These are phyloP conservation scores for Zymoseptoria crescenta DNA, from an alignment of 2,329 filamentous ascomycete species.

Conservation along the genomic window DNA sequence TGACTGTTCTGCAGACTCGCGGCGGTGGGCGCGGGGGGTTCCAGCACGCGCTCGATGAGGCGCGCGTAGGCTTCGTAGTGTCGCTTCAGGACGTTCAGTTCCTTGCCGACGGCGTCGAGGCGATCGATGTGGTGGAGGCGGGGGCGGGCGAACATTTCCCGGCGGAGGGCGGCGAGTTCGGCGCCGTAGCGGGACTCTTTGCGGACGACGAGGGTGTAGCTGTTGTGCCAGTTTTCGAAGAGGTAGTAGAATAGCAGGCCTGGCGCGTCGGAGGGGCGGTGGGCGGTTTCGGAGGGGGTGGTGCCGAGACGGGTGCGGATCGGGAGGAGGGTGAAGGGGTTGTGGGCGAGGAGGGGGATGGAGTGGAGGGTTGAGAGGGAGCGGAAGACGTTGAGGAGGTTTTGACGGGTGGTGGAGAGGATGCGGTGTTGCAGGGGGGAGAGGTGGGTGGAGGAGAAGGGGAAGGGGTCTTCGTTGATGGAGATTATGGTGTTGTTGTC, in stretches of 20 bases:
- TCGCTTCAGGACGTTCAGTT: constrained; percentile 53
- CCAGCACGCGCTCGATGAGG: constrained; percentile 52
- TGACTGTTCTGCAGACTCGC: constrained; percentile 40
- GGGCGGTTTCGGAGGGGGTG: constrained; percentile 39
- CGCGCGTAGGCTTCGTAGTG: constrained; percentile 54
- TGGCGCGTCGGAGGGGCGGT: constrained; percentile 46
- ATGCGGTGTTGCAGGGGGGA: constrained; percentile 38
- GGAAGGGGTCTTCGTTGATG: constrained; percentile 54
- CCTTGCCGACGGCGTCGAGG: constrained; percentile 53
- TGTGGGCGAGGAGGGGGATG: constrained; percentile 27
- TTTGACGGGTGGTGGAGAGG: constrained; percentile 47
- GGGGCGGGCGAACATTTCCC: constrained; percentile 48
- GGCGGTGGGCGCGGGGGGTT: constrained; percentile 36
- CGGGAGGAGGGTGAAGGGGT: constrained; percentile 37
- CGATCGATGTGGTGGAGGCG: constrained; percentile 41
- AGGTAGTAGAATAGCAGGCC: constrained; percentile 59
- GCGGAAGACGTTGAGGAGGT: constrained; percentile 53
- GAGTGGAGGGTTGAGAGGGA: constrained; percentile 49
- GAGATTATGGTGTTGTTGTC: constrained; percentile 64
- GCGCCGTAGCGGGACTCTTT: constrained; percentile 39
- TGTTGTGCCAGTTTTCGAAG: constrained; percentile 58
- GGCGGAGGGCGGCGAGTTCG: constrained; percentile 39
- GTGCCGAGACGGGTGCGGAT: constrained; percentile 39
- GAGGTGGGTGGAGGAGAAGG: constrained; percentile 31
- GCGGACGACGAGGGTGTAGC: constrained; percentile 48